Conservation (phyloP, 1,139 yeast genomes). For the Pichia sp. region DNA sequence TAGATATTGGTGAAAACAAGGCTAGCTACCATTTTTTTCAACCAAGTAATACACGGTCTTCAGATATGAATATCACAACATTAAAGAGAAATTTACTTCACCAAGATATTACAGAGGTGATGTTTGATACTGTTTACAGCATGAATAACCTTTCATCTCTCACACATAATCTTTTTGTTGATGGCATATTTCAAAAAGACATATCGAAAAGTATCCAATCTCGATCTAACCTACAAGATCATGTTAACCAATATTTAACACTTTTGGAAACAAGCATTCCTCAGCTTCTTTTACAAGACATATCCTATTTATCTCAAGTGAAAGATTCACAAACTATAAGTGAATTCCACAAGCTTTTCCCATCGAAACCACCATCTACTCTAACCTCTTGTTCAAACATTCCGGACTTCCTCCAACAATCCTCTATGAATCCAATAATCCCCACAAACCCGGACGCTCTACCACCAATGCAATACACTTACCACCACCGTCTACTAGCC, state of each 20-base stretch:
- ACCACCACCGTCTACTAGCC: neutral
- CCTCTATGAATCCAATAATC: constrained; percentile 21
- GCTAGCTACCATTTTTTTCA: neutral
- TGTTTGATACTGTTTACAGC: neutral
- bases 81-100: neutral
- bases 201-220: neutral
- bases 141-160: neutral
- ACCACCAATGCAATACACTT: neutral
- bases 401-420: constrained; percentile 24
- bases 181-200: neutral
- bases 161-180: neutral
- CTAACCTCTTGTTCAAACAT: constrained; percentile 4
- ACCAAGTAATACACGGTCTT: neutral
- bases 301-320: constrained; percentile 21
- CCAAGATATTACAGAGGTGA: neutral
- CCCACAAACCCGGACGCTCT: constrained; percentile 7
- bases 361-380: neutral
- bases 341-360: neutral
- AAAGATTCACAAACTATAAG: constrained; percentile 9
- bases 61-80: neutral
- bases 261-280: constrained; percentile 16
- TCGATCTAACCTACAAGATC: constrained; percentile 3
- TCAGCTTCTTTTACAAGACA: constrained; percentile 1
- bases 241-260: constrained; percentile 10
- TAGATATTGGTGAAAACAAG: neutral